Evolutionary conservation across 805 yeast species (phyloP), one percentile per base, ranked within the genome.

Genomic region (Monosporozyma aquatica): DNA sequence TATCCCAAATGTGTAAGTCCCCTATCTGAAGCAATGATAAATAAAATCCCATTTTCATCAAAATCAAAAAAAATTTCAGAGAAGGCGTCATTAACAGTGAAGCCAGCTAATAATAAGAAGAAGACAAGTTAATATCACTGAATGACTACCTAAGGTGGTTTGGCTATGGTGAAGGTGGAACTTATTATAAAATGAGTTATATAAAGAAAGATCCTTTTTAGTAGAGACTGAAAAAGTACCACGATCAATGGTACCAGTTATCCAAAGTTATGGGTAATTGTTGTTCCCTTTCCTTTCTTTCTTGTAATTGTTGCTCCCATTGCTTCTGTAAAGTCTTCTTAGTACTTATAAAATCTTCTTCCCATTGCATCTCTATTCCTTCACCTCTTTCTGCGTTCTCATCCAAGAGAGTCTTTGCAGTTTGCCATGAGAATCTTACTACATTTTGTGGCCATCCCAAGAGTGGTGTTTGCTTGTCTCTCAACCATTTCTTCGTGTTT

Each of bases 341-440:
- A 6, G 56, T 50, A 7, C 55, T 56, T 15, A 62, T 50, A 38
- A 59, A 61, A 21, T 69, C 70, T 37, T 70, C 74, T 46, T 69
- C 74, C 79, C 90, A 87, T 15, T 73, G 71, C 42, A 87, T 75
- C 1, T 67, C 67, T 0, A 71, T 64, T 4, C 76, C 78, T 0
- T 71, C 72, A 35, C 47, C 46, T 2, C 43, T 43, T 9, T 48
- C 44, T 4, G 48, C 48, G 25, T 70, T 66, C 32, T 70, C 74
- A 10, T 69, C 70, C 30, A 90, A 61, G 28, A 84, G 69, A 47
- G 86, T 94, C 50, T 76, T 78, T 1, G 95, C 78, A 0, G 98
- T 92, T 53, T 86, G 92, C 99, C 99, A 92, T 29, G 95, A 86
- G 54, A 81, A 92, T 40, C 99, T 66, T 7, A 82, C 71, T 37